Evolutionary conservation across 1,139 yeast genomes (phyloP).

Genomic region (Candida sanyaensis): DNA sequence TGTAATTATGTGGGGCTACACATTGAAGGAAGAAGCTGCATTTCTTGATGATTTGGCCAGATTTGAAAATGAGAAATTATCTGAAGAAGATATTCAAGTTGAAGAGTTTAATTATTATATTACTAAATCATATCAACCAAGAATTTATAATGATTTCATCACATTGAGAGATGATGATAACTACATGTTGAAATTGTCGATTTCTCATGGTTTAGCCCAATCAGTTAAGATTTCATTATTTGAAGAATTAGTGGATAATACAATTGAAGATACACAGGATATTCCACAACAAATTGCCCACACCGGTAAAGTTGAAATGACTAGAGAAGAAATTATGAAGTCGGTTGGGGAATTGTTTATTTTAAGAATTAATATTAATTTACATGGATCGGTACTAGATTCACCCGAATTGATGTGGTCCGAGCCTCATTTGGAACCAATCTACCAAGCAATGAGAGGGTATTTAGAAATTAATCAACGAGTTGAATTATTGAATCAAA

Average conservation of each 20-base stretch:
- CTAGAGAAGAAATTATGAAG: conserved; percentile 92
- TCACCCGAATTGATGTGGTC: conserved; percentile 99
- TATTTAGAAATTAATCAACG: conserved; percentile 92
- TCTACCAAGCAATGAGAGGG: conserved; percentile 94
- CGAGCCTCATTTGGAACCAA: conserved; percentile 95
- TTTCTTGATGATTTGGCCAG: conserved; percentile 80
- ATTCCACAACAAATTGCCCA: conserved; percentile 94
- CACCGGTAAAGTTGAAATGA: conserved; percentile 94
- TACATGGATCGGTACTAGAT: conserved; percentile 93
- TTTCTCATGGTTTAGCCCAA: conserved; percentile 90
- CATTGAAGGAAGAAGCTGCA: conserved; percentile 78
- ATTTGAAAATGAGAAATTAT: conserved; percentile 87
- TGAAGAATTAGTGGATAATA: conserved; percentile 93
- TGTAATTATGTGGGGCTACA: conserved; percentile 93
- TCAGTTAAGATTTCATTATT: conserved; percentile 91
- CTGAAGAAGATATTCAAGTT: conserved; percentile 87
- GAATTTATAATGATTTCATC: conserved; percentile 93
- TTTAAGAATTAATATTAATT: conserved; percentile 81
- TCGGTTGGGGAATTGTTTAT: conserved; percentile 94
- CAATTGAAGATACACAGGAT: conserved; percentile 95
- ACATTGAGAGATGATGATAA: conserved; percentile 88
- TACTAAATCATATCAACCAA: conserved; percentile 89
- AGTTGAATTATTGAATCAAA: conserved; percentile 82
- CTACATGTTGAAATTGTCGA: conserved; percentile 85
- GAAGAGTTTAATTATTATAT: conserved; percentile 95